These are phyloP conservation scores for Bauhinia variegata DNA, from an alignment of 306 rosid species.

Conservation along the genomic window DNA sequence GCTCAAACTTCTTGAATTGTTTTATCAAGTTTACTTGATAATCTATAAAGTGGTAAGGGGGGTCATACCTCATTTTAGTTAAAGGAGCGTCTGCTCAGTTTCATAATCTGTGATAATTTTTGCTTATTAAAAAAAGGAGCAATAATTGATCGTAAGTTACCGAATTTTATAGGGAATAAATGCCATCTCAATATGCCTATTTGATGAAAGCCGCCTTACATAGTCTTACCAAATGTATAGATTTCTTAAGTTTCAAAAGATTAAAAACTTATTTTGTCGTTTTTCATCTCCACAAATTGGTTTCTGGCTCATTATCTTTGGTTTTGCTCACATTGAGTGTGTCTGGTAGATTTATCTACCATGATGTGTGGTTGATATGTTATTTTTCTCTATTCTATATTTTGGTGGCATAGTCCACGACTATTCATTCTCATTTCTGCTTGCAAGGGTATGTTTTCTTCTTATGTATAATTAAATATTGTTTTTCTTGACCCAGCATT, in stretches of 20 bases:
- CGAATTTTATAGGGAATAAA: background rate
- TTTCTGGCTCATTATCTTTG: constrained; percentile 10
- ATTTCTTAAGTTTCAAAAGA: background rate
- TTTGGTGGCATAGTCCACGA: too few relatives aligned
- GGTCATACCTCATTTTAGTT: background rate
- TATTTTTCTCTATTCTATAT: background rate
- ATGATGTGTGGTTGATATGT: background rate
- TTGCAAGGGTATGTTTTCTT: background rate
- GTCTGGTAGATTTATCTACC: background rate
- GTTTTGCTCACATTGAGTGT: background rate
- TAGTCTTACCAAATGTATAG: background rate
- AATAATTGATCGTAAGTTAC: background rate
- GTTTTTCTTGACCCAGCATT: constrained; percentile 53
- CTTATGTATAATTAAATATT: background rate
- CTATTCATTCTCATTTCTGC: background rate
- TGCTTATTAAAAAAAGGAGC: background rate
- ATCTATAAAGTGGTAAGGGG: background rate
- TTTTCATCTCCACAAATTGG: background rate
- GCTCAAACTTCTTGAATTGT: background rate
- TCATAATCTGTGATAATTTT: background rate
- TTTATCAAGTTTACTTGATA: background rate
- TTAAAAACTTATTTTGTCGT: constrained; percentile 3
- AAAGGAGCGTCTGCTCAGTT: background rate
- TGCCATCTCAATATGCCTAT: background rate
- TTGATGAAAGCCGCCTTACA: too few relatives aligned